These are phyloP conservation scores for Annulohypoxylon moriforme DNA, from an alignment of 495 filamentous ascomycete genomes.

Conservation along the genomic window DNA sequence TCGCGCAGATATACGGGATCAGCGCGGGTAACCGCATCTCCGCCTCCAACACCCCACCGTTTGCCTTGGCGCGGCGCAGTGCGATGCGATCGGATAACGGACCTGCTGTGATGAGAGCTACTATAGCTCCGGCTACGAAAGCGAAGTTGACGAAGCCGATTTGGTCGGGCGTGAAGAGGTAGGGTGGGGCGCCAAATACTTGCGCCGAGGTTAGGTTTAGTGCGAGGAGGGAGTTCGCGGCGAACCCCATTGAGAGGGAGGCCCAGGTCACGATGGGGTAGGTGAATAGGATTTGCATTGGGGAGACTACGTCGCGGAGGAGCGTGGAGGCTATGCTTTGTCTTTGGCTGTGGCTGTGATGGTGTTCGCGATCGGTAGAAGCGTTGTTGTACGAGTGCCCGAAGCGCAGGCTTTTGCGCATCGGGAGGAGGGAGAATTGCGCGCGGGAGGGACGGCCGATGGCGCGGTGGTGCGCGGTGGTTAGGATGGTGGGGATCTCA, in stretches of 20 bases:
- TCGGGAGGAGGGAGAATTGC: slow-evolving; percentile 66
- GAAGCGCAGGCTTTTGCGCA: slow-evolving; percentile 46
- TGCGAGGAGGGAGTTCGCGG: slow-evolving; percentile 67
- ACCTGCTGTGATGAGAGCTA: slow-evolving; percentile 69
- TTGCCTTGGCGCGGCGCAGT: slow-evolving; percentile 63
- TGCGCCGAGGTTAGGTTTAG: slow-evolving; percentile 72
- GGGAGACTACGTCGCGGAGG: slow-evolving; percentile 58
- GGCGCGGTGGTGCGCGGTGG: slow-evolving; percentile 49
- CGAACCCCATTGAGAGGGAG: slow-evolving; percentile 70
- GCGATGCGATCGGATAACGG: slow-evolving; percentile 69
- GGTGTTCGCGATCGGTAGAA: background rate
- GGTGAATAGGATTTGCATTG: slow-evolving; percentile 63
- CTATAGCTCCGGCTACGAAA: slow-evolving; percentile 41
- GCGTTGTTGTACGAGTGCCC: slow-evolving; percentile 10
- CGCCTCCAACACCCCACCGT: slow-evolving; percentile 70
- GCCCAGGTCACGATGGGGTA: slow-evolving; percentile 73
- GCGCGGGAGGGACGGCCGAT: slow-evolving; percentile 63
- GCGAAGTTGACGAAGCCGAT: slow-evolving; percentile 66
- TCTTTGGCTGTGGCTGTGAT: background rate
- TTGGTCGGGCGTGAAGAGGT: slow-evolving; percentile 62
- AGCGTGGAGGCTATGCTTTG: slow-evolving; percentile 49
- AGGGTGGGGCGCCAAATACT: slow-evolving; percentile 69
- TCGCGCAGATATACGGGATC: slow-evolving; percentile 67
- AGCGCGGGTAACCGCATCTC: slow-evolving; percentile 73
- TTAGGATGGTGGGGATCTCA: slow-evolving; percentile 21